Evolutionary conservation across 2,329 filamentous ascomycete species (phyloP), one percentile per base, ranked within the genome.

Genomic region (Aspergillus arachidicola): DNA sequence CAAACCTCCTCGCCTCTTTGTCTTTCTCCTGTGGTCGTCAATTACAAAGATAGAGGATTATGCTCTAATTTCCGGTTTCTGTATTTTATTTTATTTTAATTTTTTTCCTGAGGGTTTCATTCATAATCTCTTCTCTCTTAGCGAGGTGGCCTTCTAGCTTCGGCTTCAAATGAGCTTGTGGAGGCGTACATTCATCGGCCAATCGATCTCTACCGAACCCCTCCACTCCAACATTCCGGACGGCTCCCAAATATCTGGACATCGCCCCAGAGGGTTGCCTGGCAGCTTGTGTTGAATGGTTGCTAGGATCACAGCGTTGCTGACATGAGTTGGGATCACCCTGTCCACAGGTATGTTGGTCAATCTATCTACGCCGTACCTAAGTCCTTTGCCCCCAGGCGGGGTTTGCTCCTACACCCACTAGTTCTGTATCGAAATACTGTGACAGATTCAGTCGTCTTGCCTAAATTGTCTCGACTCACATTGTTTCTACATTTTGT

Each of bases 241-340:
- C 63, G 57, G 34, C 64, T 55, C 63, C 60, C 63, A 64, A 65
- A 58, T 64, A 71, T 65, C 65, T 72, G 58, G 63, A 68, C 64
- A n/a, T 59, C 56, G 61, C 66, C 55, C 61, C 58, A 66, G 65
- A 69, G 66, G 71, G 71, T 76, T 78, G 72, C 72, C 72, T 73
- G 75, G 71, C 72, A 71, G 70, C 70, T 76, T 63, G 64, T 70
- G 60, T 72, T 78, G 69, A 71, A 78, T 79, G 77, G 73, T 77
- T 75, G 76, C 73, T 72, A 69, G 72, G 72, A 68, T 72, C 69
- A 67, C 55, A 65, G 59, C 67, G 69, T 73, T 74, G 77, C 76
- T 78, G 78, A 77, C 76, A 80, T 80, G 79, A 80, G 75, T 79
- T 80, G 77, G 78, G 79, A 80, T 77, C 75, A 78, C 64, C 78